A percentile compares a stretch with the other conserved stretches of the same genome.
phyloP scores from a whole-genome alignment of 2,329 filamentous ascomycete genomes.

The Colletotrichum coccodes region DNA sequence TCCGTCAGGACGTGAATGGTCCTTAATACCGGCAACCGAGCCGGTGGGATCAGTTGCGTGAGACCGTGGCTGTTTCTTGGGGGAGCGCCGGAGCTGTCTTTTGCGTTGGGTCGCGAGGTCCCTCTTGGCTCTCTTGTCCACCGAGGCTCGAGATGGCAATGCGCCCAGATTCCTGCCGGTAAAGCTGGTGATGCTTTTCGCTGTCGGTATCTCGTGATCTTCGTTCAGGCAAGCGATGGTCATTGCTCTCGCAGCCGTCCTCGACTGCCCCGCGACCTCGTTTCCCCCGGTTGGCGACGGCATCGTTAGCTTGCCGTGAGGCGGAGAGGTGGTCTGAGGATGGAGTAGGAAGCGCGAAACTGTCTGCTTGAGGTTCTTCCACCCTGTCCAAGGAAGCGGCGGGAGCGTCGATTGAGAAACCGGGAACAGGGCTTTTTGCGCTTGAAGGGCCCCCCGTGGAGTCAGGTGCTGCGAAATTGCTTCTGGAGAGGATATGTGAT shows the following conservation, averaged over 20 bases:
- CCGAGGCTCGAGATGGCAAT: background rate
- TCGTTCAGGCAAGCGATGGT: background rate
- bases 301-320: background rate
- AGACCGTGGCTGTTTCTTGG: background rate
- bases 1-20: background rate
- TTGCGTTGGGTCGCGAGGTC: background rate
- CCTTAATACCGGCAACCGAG: background rate
- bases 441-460: background rate
- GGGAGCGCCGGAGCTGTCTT: background rate
- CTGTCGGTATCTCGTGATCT: background rate
- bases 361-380: background rate
- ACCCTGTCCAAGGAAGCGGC: background rate
- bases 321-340: background rate
- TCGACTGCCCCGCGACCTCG: background rate
- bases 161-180: background rate
- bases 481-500: background rate
- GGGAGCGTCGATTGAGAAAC: background rate
- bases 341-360: background rate
- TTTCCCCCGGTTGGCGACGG: background rate
- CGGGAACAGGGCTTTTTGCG: background rate
- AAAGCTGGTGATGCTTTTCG: background rate
- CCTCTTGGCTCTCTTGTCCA: background rate
- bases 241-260: background rate
- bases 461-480: background rate
- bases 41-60: background rate